phyloP scores from a whole-genome alignment of 495 filamentous ascomycete species.

The Neurospora sp. region DNA sequence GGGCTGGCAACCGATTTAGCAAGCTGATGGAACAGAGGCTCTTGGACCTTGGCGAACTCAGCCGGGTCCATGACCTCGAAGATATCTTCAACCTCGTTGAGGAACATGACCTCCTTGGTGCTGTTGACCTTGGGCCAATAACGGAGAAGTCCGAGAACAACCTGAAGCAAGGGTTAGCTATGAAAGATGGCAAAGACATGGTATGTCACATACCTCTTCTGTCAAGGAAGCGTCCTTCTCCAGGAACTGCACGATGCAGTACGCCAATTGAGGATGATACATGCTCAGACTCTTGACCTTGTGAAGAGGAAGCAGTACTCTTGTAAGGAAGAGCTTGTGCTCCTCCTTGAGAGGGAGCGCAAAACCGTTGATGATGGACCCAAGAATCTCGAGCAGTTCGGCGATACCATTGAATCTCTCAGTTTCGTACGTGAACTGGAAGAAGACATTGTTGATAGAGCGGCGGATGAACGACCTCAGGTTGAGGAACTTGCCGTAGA shows the following conservation, averaged over 20 bases:
- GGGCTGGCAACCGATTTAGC: slow-evolving; percentile 97
- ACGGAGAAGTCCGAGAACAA: slow-evolving; percentile 85
- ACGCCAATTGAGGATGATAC: slow-evolving; percentile 98
- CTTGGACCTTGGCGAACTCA: slow-evolving; percentile 98
- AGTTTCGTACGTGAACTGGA: slow-evolving; percentile 98
- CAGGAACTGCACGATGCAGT: slow-evolving; percentile 98
- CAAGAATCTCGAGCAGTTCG: slow-evolving; percentile 90
- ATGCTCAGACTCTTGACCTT: slow-evolving; percentile 99
- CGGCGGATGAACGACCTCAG: slow-evolving; percentile 92
- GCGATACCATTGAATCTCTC: slow-evolving; percentile 98
- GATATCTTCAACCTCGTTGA: slow-evolving; percentile 99
- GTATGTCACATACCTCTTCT: slow-evolving; percentile 60
- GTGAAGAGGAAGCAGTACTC: slow-evolving; percentile 86
- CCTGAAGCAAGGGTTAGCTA: slow-evolving; percentile 37
- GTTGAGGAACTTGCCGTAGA: slow-evolving; percentile 99
- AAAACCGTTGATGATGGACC: slow-evolving; percentile 99
- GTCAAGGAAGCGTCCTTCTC: slow-evolving; percentile 97
- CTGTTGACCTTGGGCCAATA: slow-evolving; percentile 99
- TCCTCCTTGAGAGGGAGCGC: slow-evolving; percentile 96
- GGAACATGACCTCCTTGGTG: slow-evolving; percentile 99
- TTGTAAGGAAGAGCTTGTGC: slow-evolving; percentile 94
- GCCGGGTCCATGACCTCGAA: slow-evolving; percentile 99
- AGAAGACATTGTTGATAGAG: slow-evolving; percentile 99
- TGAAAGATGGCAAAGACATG: neutral
- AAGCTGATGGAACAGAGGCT: slow-evolving; percentile 91